Conservation (phyloP, 2,329 filamentous ascomycete species). For the Epichloe festucae region DNA sequence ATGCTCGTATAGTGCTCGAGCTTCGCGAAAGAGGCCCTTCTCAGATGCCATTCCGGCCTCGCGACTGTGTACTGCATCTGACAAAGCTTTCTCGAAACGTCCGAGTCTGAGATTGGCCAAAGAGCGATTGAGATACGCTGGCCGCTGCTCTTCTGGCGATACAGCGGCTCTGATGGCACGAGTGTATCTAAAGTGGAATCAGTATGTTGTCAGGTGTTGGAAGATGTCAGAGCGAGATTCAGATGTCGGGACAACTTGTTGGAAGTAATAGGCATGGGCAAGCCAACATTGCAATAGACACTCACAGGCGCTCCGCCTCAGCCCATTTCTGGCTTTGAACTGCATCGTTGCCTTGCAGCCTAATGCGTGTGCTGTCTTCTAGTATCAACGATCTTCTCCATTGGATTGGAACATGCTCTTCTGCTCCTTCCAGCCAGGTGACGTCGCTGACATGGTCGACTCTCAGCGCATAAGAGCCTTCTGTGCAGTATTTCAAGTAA, state of each 20-base stretch:
- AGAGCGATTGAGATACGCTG: conserved; percentile 24
- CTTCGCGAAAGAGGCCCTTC: conserved; percentile 31
- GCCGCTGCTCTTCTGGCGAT: conserved; percentile 22
- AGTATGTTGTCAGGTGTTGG: too few relatives aligned
- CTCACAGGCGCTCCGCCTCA: conserved; percentile 20
- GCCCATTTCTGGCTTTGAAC: conserved; percentile 16
- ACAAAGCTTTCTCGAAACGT: conserved; percentile 17
- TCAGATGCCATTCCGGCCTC: conserved; percentile 17
- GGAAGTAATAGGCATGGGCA: too few relatives aligned
- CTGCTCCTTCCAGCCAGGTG: conserved; percentile 20
- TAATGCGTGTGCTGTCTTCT: conserved; percentile 6
- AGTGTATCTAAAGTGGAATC: conserved; percentile 20
- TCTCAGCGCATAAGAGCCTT: conserved; percentile 29
- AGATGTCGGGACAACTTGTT: too few relatives aligned
- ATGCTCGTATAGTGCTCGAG: conserved; percentile 31
- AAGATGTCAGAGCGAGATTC: too few relatives aligned
- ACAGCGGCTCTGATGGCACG: conserved; percentile 18
- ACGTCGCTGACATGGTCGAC: conserved; percentile 42
- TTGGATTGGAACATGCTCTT: conserved; percentile 25
- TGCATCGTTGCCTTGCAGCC: conserved; percentile 21
- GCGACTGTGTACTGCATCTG: conserved; percentile 13
- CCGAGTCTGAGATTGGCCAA: conserved; percentile 19
- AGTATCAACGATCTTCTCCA: conserved; percentile 17
- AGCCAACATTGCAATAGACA: not conserved
- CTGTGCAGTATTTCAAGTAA: conserved; percentile 29